These are phyloP conservation scores for Fusarium drepaniforme DNA, from an alignment of 2,329 filamentous ascomycete genomes.

Conservation along the genomic window DNA sequence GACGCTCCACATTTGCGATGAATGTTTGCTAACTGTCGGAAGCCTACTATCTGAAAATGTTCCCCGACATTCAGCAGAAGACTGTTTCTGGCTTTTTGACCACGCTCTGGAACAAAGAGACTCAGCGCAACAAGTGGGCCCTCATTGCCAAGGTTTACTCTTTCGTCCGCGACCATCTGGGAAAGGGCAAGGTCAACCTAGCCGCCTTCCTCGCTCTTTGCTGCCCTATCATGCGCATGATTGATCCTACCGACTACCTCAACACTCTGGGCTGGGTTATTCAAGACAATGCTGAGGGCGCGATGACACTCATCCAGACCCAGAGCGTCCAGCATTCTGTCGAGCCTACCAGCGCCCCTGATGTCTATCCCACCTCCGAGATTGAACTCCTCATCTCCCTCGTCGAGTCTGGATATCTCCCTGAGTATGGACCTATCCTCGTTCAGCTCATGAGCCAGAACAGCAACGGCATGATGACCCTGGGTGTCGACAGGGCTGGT, in stretches of 20 bases:
- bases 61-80: conserved; percentile 63
- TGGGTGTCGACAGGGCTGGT: conserved; percentile 3
- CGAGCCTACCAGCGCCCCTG: neutral
- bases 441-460: conserved; percentile 38
- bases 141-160: conserved; percentile 68
- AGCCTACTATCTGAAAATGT: conserved; percentile 62
- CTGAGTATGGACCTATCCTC: conserved; percentile 36
- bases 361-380: conserved; percentile 43
- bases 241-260: conserved; percentile 60
- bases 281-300: conserved; percentile 43
- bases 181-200: conserved; percentile 59
- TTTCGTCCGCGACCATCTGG: conserved; percentile 62
- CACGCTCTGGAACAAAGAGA: conserved; percentile 62
- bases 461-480: conserved; percentile 41
- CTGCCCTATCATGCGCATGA: conserved; percentile 60
- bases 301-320: conserved; percentile 26
- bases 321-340: neutral
- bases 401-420: conserved; percentile 42
- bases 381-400: conserved; percentile 37
- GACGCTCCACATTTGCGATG: neutral
- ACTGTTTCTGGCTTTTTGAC: conserved; percentile 62
- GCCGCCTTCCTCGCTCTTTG: conserved; percentile 60
- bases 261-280: conserved; percentile 60
- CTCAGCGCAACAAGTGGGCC: conserved; percentile 63
- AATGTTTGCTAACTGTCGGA: conserved; percentile 6